phyloP scores from a whole-genome alignment of 805 yeast genomes.

The Starmerella kuoi region DNA sequence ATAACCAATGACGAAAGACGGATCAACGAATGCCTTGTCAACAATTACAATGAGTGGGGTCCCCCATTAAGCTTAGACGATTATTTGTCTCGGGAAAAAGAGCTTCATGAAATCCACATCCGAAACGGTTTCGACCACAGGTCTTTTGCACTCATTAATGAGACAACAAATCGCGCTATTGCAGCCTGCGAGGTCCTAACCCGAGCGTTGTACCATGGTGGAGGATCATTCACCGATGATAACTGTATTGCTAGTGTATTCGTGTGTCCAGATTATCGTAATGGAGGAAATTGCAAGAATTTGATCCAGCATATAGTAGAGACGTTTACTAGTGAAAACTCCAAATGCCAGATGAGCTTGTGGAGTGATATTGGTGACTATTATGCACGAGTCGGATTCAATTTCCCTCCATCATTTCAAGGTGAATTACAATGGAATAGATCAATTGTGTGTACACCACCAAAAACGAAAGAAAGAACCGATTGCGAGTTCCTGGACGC shows the following conservation, averaged over 20 bases:
- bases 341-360: slow-evolving; percentile 9
- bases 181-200: slow-evolving; percentile 15
- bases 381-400: slow-evolving; percentile 11
- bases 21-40: slow-evolving; percentile 1
- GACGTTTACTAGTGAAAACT: not conserved
- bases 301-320: slow-evolving; percentile 7
- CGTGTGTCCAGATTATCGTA: slow-evolving; percentile 8
- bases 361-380: slow-evolving; percentile 19
- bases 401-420: slow-evolving; percentile 6
- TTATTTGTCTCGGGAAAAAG: slow-evolving; percentile 8
- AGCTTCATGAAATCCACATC: not conserved
- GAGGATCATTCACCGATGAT: slow-evolving; percentile 5
- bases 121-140: slow-evolving; percentile 3
- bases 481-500: slow-evolving; percentile 5
- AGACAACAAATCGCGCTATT: not conserved
- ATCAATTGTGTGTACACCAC: slow-evolving; percentile 2
- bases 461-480: not conserved
- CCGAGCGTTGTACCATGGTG: slow-evolving; percentile 15
- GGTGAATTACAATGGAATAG: slow-evolving; percentile 4
- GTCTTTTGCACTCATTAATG: slow-evolving; percentile 4
- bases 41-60: slow-evolving; percentile 14
- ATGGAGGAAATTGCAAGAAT: slow-evolving; percentile 4
- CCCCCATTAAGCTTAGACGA: slow-evolving; percentile 6
- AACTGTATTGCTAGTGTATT: slow-evolving; percentile 13
- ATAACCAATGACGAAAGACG: slow-evolving; percentile 8